These are phyloP conservation scores for Syzygium aromaticum DNA, from an alignment of 345 rosid species.

Conservation along the genomic window DNA sequence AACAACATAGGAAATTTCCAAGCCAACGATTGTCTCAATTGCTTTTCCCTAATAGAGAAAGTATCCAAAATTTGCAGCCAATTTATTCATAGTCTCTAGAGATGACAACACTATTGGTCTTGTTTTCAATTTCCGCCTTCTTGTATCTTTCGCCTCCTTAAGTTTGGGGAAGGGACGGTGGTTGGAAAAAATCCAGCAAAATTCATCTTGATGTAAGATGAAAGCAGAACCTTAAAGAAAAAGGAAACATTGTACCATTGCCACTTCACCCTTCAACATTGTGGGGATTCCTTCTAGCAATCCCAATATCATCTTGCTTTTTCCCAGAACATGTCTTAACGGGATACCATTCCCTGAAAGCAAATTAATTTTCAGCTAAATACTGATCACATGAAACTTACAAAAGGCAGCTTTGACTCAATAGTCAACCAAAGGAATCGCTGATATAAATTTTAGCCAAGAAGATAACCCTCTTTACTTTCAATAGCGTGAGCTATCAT, in stretches of 20 bases:
- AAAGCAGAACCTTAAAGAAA: not conserved
- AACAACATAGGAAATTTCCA: not conserved
- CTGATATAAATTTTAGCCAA: not conserved
- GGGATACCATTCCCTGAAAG: conserved; percentile 73
- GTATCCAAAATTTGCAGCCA: not conserved
- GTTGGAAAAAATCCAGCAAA: not conserved
- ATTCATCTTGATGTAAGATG: not conserved
- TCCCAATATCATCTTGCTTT: conserved; percentile 85
- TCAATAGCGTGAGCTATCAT: not conserved
- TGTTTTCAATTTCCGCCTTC: not conserved
- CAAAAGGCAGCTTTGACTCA: conserved; percentile 1
- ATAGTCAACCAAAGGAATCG: not conserved
- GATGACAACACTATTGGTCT: not conserved
- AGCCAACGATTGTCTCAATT: not conserved
- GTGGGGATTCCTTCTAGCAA: conserved; percentile 87
- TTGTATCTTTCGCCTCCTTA: not conserved
- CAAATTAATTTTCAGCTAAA: not conserved
- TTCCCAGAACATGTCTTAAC: conserved; percentile 67
- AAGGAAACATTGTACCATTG: conserved; percentile 49
- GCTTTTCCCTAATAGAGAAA: not conserved
- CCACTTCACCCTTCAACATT: conserved; percentile 91
- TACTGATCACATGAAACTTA: not conserved
- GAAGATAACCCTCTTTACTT: not conserved
- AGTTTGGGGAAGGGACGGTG: not conserved
- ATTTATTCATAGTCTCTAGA: not conserved